Base-by-base conservation (phyloP, 129 eudicot genomes). In the Kitagawia praeruptora region DNA sequence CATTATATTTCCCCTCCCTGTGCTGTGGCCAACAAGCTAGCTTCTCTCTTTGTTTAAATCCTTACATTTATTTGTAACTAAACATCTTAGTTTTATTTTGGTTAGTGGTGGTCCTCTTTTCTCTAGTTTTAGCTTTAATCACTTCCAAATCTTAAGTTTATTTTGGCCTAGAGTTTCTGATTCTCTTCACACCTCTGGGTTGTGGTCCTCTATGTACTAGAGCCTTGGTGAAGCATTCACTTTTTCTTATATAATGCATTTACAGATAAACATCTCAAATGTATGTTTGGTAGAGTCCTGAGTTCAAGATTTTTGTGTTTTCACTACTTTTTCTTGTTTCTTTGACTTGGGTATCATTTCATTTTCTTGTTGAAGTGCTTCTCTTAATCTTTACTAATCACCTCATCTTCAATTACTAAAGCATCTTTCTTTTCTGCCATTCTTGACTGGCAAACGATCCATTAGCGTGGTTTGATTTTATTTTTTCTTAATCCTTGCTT, bases 311-410 rank as follows among this genome's bases (percentile, higher is more conserved):
- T 69, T 15, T 69, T 37, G 42, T 34, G 42, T 38, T 70, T 39
- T 9, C 41, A 39, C 47, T 39, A 19, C 47, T 19, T 31, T 11
- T 15, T 77, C 44, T 9, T 77, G 16, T 73, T 86, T 77, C 49
- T 40, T 70, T 58, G 45, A 78, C 49, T 75, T 58, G 80, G 82
- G 74, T 48, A 56, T 78, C 56, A 37, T 54, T 81, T 82, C 49
- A 41, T 46, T 79, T 82, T 51, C 31, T 61, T 61, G 69, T n/a
- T 6, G 34, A 61, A 25, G 69, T 61, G 28, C 34, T 63, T 11
- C 70, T 63, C 31, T 63, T 5, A 25, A 27, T 25, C 37, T 63
- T 63, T 25, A 63, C 70, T n/a, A 8, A 63, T 63, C 49, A 44
- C 47, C 47, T 44, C 47, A 44, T 44, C 47, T 44, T 44, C 47